Base-by-base conservation (phyloP, 2,329 filamentous ascomycete species). In the Davidsoniella eucalypti region DNA sequence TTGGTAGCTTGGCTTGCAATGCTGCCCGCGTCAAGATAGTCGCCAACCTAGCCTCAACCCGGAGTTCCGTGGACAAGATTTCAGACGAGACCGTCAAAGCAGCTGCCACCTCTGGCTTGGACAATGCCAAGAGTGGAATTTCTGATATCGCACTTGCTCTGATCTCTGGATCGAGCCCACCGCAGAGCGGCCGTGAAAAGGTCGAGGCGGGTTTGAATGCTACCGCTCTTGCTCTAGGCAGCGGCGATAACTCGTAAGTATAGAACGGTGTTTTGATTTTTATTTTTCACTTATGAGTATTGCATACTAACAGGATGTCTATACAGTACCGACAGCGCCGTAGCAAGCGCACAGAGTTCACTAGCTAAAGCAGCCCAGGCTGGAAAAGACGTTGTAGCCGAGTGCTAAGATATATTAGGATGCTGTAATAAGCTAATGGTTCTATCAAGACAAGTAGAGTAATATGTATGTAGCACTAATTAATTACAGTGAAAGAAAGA, bases 11-110 rank as follows among this genome's bases (percentile, higher is more conserved):
- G 6, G 26, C 48, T 33, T 54, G 52, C 52, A 52, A 51, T 37
- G 10, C 48, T 29, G 52, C 52, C 17, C 52, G 52, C 14, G n/a
- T 46, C 49, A 42, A 50, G 29, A 54, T 54, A 14, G 2, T 54
- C 7, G 38, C 45, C 14, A 49, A 44, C 10, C 52, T 54, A 12
- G 29, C 37, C 25, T 23, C 49, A 14, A 51, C 52, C 36, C 48
- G 46, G 16, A n/a, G 16, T 16, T 40, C 42, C 29, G 45, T 54
- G 16, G 26, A 44, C 7, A 26, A 47, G 7, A 49, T 54, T 40
- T 39, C 44, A 2, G 49, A 54, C 17, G 12, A 18, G 4, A 17
- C 44, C 14, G 43, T 51, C 49, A 38, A 50, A 39, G 10, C 40
- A 5, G 49, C 45, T 18, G 52, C 52, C 33, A 45, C 9, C 10